Evolutionary conservation across 2,329 filamentous ascomycete species (phyloP), one percentile per base, ranked within the genome.

Genomic region (Trichoderma sp.): DNA sequence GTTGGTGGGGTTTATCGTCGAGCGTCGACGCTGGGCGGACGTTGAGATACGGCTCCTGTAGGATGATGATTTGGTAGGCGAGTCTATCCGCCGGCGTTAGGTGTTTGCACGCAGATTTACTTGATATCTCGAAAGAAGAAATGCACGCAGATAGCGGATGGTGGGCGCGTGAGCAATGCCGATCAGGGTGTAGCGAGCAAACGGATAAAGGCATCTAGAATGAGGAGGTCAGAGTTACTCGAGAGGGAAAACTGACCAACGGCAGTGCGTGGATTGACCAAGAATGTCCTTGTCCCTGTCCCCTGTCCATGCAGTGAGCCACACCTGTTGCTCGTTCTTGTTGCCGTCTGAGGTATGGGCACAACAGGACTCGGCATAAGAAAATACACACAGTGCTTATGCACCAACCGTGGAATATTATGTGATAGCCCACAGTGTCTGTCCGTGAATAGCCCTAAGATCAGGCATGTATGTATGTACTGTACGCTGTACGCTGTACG

Each of bases 1-100:
- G 13, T 25, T 34, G 37, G 58, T 58, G 66, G 66, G 52, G 66
- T 58, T 52, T 58, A 57, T 64, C 56, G 2, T 27, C 27, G 52
- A 29, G n/a, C 32, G 17, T 34, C 15, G 13, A 9, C 15, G 17
- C 13, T 34, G 48, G 35, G 42, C n/a, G 9, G 5, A 37, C 19
- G 42, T 22, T 7, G 57, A 27, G 39, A 58, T 13, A 8, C 19
- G 12, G 5, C 17, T 27, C n/a, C 32, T 35, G 25, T 9, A 29
- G 9, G 22, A 42, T 45, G 25, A 45, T 27, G 35, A 13, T 56
- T 34, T 17, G 48, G 63, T 7, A 19, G 19, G 25, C 35, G n/a
- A 37, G 29, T 25, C 54, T 42, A 2, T 27, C 19, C 29, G 42
- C 15, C 29, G 27, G 17, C 17, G 29, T 50, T 35, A 35, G 42